A percentile compares a stretch with the other conserved stretches of the same genome.
phyloP scores from a whole-genome alignment of 495 filamentous ascomycete species.

The Cercophora samala region DNA sequence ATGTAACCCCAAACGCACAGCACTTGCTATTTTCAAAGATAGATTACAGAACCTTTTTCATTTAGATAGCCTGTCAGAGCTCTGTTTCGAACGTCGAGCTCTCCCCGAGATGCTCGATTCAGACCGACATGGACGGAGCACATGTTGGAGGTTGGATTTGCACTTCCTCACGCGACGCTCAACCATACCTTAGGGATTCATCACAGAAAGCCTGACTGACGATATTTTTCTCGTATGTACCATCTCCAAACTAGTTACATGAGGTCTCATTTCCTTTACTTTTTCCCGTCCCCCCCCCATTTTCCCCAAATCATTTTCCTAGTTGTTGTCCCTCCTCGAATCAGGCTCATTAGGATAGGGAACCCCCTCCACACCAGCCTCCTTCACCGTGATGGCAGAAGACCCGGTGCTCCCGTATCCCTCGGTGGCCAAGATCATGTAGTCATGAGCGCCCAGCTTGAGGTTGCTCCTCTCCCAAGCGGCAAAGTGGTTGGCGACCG shows the following conservation, averaged over 20 bases:
- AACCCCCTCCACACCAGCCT: constrained; percentile 20
- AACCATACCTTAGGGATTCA: not conserved
- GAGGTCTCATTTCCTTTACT: no score
- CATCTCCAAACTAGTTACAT: not conserved
- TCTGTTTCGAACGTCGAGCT: no score
- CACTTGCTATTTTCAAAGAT: no score
- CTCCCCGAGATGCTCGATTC: no score
- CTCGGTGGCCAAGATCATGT: constrained; percentile 56
- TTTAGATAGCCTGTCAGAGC: no score
- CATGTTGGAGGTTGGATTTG: no score
- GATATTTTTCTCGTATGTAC: not conserved
- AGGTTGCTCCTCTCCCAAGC: constrained; percentile 51
- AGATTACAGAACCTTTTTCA: no score
- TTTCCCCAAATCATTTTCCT: not conserved
- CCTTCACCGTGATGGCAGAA: constrained; percentile 23
- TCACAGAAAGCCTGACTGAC: not conserved
- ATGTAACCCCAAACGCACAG: no score
- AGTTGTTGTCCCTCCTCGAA: constrained; percentile 24
- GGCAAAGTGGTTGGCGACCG: constrained; percentile 55
- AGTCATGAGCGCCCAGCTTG: constrained; percentile 51
- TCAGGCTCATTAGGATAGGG: constrained; percentile 24
- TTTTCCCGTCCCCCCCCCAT: not conserved
- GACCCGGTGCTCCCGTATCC: constrained; percentile 37
- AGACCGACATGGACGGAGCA: no score
- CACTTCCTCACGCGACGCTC: no score